These are phyloP conservation scores for Hypericum perforatum DNA, from an alignment of 345 rosid species.

Conservation along the genomic window DNA sequence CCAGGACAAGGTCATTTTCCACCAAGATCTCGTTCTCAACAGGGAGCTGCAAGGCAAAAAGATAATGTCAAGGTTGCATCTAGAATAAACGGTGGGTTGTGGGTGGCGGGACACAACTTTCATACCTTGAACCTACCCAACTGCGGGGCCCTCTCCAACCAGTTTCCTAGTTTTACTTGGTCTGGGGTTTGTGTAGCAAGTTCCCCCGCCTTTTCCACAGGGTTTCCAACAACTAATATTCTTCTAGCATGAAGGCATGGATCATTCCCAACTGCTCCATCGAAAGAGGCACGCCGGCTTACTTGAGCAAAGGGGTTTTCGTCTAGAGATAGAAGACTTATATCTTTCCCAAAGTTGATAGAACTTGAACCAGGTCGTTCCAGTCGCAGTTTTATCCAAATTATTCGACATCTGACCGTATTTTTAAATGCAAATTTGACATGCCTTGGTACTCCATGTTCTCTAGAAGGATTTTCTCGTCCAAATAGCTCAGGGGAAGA, in stretches of 20 bases:
- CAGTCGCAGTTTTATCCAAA: slow-evolving; percentile 74
- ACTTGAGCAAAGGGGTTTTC: slow-evolving; percentile 81
- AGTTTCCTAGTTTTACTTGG: slow-evolving; percentile 44
- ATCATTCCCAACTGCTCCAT: slow-evolving; percentile 55
- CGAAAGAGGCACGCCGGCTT: slow-evolving; percentile 68
- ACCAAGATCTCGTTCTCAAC: slow-evolving; percentile 63
- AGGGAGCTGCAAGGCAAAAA: slow-evolving; percentile 46
- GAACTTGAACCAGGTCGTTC: slow-evolving; percentile 80
- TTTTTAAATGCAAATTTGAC: slow-evolving; percentile 62
- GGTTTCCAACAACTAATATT: slow-evolving; percentile 59
- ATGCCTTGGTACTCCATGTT: slow-evolving; percentile 66
- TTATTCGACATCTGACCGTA: slow-evolving; percentile 73
- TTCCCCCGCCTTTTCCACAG: slow-evolving; percentile 34
- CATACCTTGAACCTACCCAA: slow-evolving; percentile 78
- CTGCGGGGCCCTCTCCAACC: slow-evolving; percentile 73
- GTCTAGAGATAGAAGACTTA: slow-evolving; percentile 66
- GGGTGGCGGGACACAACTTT: background rate
- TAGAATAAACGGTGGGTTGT: slow-evolving; percentile 2
- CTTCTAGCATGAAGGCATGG: slow-evolving; percentile 87
- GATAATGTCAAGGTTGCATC: background rate
- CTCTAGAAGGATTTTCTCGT: slow-evolving; percentile 44
- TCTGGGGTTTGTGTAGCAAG: slow-evolving; percentile 38
- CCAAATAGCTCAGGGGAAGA: slow-evolving; percentile 70
- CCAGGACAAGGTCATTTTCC: slow-evolving; percentile 62
- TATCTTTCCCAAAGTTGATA: slow-evolving; percentile 53